A percentile compares a stretch with the other conserved stretches of the same genome.
These are phyloP conservation scores for Phellopilus nigrolimitatus DNA, from an alignment of 1,284 basidiomycete species.

Conservation along the genomic window DNA sequence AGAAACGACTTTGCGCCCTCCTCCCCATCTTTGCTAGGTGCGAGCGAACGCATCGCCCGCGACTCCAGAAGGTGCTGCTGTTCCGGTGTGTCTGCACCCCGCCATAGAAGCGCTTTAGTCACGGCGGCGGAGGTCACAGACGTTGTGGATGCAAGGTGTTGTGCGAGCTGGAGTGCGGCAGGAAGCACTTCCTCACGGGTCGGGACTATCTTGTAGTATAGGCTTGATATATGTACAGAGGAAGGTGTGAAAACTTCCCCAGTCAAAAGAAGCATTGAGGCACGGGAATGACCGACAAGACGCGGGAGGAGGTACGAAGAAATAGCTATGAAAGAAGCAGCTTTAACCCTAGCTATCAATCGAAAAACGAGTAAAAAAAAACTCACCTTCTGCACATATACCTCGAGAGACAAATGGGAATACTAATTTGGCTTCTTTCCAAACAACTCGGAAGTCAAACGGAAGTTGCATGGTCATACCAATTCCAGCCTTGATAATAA, in stretches of 20 bases:
- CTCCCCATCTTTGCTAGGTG: conserved; percentile 35
- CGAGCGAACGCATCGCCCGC: conserved; percentile 39
- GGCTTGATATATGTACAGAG: conserved; percentile 38
- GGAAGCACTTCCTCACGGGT: conserved; percentile 49
- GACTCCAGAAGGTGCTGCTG: conserved; percentile 53
- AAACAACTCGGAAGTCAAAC: conserved; percentile 52
- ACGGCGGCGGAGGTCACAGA: conserved; percentile 47
- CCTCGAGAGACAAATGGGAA: conserved; percentile 54
- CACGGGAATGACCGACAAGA: conserved; percentile 47
- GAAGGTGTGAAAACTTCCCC: conserved; percentile 41
- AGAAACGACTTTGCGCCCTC: conserved; percentile 48
- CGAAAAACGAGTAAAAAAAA: background rate
- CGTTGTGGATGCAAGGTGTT: conserved; percentile 46
- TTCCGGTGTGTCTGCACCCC: conserved; percentile 44
- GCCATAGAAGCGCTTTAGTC: conserved; percentile 48
- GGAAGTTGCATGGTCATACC: conserved; percentile 53
- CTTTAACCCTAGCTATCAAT: background rate
- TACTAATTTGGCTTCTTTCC: conserved; percentile 47
- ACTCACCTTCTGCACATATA: conserved; percentile 46
- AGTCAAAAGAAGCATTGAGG: conserved; percentile 46
- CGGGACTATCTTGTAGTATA: conserved; percentile 45
- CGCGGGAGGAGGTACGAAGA: conserved; percentile 51
- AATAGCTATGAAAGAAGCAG: conserved; percentile 32
- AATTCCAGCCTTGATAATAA: conserved; percentile 39
- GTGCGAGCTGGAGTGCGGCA: conserved; percentile 44